phyloP scores from a whole-genome alignment of 176 grass and related monocot genomes.

The Aegilops speltoides region DNA sequence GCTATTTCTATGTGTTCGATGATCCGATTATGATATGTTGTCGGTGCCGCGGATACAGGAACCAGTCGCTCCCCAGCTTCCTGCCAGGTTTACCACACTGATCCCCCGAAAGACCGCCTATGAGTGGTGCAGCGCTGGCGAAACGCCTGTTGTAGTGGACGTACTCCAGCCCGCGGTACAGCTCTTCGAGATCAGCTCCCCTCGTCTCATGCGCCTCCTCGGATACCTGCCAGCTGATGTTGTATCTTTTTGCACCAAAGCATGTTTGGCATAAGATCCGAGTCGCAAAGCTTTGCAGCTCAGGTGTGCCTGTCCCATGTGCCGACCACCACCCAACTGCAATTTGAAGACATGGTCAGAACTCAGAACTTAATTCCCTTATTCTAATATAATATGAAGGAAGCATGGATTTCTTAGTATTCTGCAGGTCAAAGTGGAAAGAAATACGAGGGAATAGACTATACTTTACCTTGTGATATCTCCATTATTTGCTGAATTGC shows the following conservation, averaged over 20 bases:
- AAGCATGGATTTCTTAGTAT: not conserved
- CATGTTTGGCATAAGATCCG: constrained; percentile 11
- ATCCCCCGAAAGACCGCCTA: not conserved
- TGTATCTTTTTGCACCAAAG: constrained; percentile 6
- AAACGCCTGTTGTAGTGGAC: not conserved
- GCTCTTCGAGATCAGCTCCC: not conserved
- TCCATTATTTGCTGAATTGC: constrained; percentile 40
- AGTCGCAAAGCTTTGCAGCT: not conserved
- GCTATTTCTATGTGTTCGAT: not conserved
- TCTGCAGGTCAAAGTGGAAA: not conserved
- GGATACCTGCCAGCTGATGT: not conserved
- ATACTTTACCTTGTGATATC: constrained; percentile 57
- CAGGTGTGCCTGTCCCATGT: not conserved
- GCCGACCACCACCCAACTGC: not conserved
- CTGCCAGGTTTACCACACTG: not conserved
- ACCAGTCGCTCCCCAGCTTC: not conserved
- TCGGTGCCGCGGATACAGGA: not conserved
- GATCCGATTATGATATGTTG: not conserved
- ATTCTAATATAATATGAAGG: not conserved
- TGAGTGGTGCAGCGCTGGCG: not conserved
- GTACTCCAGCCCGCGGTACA: not conserved
- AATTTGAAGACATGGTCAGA: not conserved
- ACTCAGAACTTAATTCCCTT: not conserved
- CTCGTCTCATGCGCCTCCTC: not conserved
- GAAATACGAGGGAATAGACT: not conserved